Evolutionary conservation across 805 yeast species (phyloP), one percentile per base, ranked within the genome.

Genomic region (Zygotorulaspora florentina): DNA sequence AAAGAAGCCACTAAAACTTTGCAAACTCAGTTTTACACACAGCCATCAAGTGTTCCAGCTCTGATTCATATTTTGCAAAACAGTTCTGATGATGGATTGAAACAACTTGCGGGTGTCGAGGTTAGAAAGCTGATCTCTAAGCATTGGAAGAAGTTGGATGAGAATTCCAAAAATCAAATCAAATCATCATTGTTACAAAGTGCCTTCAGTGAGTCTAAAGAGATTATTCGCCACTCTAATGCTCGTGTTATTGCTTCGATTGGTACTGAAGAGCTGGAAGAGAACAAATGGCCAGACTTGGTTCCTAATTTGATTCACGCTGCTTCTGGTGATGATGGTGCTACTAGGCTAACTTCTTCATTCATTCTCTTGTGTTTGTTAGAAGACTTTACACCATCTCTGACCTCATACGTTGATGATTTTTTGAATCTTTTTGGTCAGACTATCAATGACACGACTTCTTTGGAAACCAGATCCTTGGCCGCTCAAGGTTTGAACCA

Each of bases 31-130:
- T 82, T 83, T 65, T 89, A 86, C 70, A 71, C 78, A 47, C 79
- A 81, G 57, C 79, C 87, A 23, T 71, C 77, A 55, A 77, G 91
- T 15, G 75, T 91, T 49, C 93, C 96, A 15, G 83, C 96, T 9
- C 73, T 91, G 64, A 72, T 91, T 57, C 93, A 87, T 59, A 79
- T 93, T 50, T 74, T 88, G 61, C 89, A 86, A 67, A 75, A 73
- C 54, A 81, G 83, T 55, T 69, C 75, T 34, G 82, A 82, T 58
- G 83, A 78, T 53, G 86, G 85, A 58, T 65, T 90, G 56, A 85
- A 87, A 60, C 96, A 89, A 68, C 75, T 93, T 51, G 95, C 97
- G n/a, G 95, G 96, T 51, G 96, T 93, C 52, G 99, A 93, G 71
- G 88, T 90, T 34, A 81, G 96, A 70, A 93, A 93, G 67, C 77